Evolutionary conservation across 306 rosid genomes (phyloP).

Genomic region (Glycine soja): DNA sequence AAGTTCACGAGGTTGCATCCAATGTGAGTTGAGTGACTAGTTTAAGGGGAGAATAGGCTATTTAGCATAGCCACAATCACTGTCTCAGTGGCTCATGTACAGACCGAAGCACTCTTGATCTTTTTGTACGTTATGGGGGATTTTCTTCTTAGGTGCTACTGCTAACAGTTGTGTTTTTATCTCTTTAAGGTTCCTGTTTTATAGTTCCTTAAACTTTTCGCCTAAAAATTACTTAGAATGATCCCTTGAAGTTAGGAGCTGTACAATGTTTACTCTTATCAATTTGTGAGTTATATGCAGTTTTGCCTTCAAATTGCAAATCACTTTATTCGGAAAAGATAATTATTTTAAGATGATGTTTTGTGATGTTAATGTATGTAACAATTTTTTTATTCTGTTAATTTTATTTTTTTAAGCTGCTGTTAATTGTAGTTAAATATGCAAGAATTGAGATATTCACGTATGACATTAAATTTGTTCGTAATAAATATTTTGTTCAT

Average conservation of each 20-base stretch:
- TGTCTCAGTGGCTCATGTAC: slow-evolving; percentile 41
- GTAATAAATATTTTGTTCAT: background rate
- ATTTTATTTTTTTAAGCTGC: background rate
- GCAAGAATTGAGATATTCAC: background rate
- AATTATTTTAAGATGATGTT: slow-evolving; percentile 3
- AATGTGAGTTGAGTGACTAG: slow-evolving; percentile 44
- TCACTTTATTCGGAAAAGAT: background rate
- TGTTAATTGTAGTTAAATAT: background rate
- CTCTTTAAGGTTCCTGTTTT: slow-evolving; percentile 11
- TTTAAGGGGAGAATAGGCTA: slow-evolving; percentile 24
- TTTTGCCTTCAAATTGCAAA: slow-evolving; percentile 13
- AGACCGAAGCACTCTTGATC: slow-evolving; percentile 38
- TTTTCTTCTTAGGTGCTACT: slow-evolving; percentile 18
- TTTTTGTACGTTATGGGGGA: slow-evolving; percentile 4
- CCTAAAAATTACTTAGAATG: slow-evolving; percentile 4
- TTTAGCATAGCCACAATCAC: slow-evolving; percentile 35
- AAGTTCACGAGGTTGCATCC: slow-evolving; percentile 57
- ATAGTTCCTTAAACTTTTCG: background rate
- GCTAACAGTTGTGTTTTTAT: slow-evolving; percentile 12
- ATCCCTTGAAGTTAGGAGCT: slow-evolving; percentile 30
- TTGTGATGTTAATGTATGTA: background rate
- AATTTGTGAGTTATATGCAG: background rate
- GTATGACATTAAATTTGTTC: background rate
- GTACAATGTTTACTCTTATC: background rate
- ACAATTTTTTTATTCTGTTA: no score